Percentiles rank a stretch among this genome's conserved stretches.
Evolutionary conservation across 176 grass and related monocot genomes (phyloP).

Genomic region (Oryza glaberrima): DNA sequence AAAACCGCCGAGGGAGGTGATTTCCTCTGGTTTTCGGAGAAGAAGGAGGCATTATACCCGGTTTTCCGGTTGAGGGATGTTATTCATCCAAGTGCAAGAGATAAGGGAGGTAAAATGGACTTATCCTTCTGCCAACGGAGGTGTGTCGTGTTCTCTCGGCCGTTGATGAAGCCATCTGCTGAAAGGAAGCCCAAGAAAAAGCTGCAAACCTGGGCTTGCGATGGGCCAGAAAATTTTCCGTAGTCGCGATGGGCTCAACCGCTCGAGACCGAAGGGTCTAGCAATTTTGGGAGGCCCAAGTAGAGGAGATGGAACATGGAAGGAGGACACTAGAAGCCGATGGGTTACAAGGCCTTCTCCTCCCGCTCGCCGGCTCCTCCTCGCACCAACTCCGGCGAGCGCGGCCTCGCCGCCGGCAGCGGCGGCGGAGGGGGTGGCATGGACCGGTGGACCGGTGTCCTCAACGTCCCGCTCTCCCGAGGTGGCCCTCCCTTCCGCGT

Average conservation of each 20-base stretch:
- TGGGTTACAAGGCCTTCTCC: slow-evolving; percentile 25
- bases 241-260: neutral
- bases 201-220: neutral
- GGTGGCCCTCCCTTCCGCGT: slow-evolving; percentile 44
- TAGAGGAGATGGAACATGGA: neutral
- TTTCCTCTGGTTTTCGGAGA: too few species aligned
- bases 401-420: neutral
- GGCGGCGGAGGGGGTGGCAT: slow-evolving; percentile 21
- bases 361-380: neutral
- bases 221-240: too few species aligned
- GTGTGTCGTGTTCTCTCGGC: too few species aligned
- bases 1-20: too few species aligned
- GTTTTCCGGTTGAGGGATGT: too few species aligned
- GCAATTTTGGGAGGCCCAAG: slow-evolving; percentile 1
- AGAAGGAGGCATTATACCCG: too few species aligned
- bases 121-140: too few species aligned
- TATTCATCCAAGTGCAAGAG: too few species aligned
- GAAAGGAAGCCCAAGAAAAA: neutral
- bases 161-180: neutral
- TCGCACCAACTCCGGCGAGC: slow-evolving; percentile 24
- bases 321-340: neutral
- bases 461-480: slow-evolving; percentile 49
- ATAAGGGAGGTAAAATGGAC: too few species aligned
- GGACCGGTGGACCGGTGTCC: slow-evolving; percentile 76
- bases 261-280: neutral